A percentile compares a stretch with the other conserved stretches of the same genome.
Evolutionary conservation across 73 alveolate species (phyloP).

Genomic region (Strombidium stylifer): DNA sequence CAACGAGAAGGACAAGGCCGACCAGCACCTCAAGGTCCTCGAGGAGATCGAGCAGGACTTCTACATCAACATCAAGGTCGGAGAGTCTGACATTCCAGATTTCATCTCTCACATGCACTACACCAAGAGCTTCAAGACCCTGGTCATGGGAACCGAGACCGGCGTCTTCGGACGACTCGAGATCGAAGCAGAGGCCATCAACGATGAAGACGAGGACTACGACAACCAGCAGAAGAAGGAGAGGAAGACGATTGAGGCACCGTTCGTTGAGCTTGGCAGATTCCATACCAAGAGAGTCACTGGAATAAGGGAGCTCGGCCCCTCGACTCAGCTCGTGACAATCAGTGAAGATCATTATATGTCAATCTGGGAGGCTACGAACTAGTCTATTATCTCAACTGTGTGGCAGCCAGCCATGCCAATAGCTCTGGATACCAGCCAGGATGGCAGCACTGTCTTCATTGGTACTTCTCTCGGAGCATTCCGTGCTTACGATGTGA

Average conservation of each 20-base stretch:
- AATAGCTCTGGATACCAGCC: constrained; percentile 77
- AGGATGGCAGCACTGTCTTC: constrained; percentile 77
- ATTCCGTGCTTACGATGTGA: constrained; percentile 81
- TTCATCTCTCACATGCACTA: constrained; percentile 72
- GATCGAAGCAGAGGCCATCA: constrained; percentile 81
- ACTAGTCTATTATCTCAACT: too few species aligned
- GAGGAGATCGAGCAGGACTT: constrained; percentile 38
- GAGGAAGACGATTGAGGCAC: constrained; percentile 43
- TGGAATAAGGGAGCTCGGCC: constrained; percentile 87
- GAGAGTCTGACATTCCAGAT: neutral
- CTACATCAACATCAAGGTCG: constrained; percentile 45
- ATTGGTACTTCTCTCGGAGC: constrained; percentile 82
- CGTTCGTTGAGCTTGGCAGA: constrained; percentile 57
- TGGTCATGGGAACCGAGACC: constrained; percentile 70
- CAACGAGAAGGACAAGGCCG: constrained; percentile 7
- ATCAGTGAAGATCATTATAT: constrained; percentile 70
- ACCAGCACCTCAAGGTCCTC: constrained; percentile 13
- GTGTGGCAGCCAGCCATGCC: too few species aligned
- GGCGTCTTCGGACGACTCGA: constrained; percentile 77
- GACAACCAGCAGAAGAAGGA: constrained; percentile 74
- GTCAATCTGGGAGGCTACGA: constrained; percentile 85
- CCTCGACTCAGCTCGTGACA: constrained; percentile 83
- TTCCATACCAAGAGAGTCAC: constrained; percentile 75
- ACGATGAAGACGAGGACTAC: constrained; percentile 87
- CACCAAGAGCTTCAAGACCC: constrained; percentile 71